Base-by-base conservation (phyloP, 2,329 filamentous ascomycete species). In the Dactylella cylindrospora region DNA sequence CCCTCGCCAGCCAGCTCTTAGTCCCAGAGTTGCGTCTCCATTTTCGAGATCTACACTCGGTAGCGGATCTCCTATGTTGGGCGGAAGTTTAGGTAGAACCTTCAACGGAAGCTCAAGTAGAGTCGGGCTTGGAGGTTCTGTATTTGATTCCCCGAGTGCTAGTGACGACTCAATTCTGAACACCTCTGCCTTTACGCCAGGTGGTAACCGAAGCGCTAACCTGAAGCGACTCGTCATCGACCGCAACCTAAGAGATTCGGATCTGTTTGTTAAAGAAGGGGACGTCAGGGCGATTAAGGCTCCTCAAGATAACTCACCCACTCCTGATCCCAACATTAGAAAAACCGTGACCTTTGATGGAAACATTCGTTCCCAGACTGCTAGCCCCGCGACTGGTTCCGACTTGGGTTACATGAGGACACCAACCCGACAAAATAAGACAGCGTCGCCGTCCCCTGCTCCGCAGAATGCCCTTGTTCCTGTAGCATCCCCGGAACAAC, bases 191-290 rank as follows among this genome's bases (percentile, higher is more conserved):
- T 71, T 71, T 41, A 68, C 69, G 15, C 64, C 68, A 28, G 66
- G 59, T 35, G 59, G 65, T 31, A 60, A 54, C 20, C 65, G 68
- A 43, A 61, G 67, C 41, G 81, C 82, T 36, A 88, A 81, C 70
- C 82, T 95, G 68, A 96, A 96, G 76, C 90, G 90, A 72, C 80
- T 98, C 53, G 86, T 90, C 47, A 96, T 98, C 71, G 94, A 96
- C 74, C 85, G 89, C 65, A 86, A 85, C 67, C 79, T 98, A 49
- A 90, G 80, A 55, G 85, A 88, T 68, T 76, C 65, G n/a, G 67
- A 69, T 46, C 49, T 69, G 28, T 69, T 69, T 52, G 55, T 75
- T 19, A 62, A 62, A 35, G 57, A 62, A 13, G 57, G 57, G 26
- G 78, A 83, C 64, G 73, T 84, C 1, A 84, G 84, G 68, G 71